phyloP scores from a whole-genome alignment of 805 yeast species.

The Saturnispora hagleri region DNA sequence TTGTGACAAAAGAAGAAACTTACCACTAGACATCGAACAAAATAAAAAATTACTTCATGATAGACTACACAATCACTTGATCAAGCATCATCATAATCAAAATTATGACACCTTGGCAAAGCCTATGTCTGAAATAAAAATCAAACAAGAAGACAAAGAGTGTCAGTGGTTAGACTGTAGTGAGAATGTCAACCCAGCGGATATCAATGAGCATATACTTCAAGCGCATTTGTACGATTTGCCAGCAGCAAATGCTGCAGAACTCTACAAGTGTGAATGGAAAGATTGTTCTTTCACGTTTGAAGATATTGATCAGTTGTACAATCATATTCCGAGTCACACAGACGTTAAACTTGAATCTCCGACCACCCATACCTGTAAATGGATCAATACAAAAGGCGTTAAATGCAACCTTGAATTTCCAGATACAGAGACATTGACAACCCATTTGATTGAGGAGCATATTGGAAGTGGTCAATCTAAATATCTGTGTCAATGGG shows the following conservation, averaged over 20 bases:
- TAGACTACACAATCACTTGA: not conserved
- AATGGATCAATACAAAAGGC: conserved; percentile 29
- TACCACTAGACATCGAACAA: not conserved
- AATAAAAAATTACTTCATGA: not conserved
- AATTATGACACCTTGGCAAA: not conserved
- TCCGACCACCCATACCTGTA: conserved; percentile 21
- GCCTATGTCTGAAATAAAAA: not conserved
- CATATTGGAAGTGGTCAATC: conserved; percentile 75
- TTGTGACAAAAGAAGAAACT: not conserved
- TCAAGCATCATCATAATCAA: not conserved
- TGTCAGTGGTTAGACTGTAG: conserved; percentile 70
- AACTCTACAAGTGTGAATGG: conserved; percentile 55
- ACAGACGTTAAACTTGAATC: conserved; percentile 7
- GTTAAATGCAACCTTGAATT: conserved; percentile 44
- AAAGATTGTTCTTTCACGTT: conserved; percentile 54
- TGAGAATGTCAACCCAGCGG: conserved; percentile 27
- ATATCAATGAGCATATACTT: conserved; percentile 43
- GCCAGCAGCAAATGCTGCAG: not conserved
- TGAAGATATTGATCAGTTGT: conserved; percentile 41
- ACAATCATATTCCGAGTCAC: conserved; percentile 47
- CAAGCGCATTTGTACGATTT: conserved; percentile 35
- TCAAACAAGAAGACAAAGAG: not conserved
- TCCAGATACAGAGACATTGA: conserved; percentile 47
- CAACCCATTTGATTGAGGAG: conserved; percentile 54
- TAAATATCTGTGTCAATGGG: conserved; percentile 68